These are phyloP conservation scores for Wolfiporia cocos DNA, from an alignment of 1,284 basidiomycete species.

Conservation along the genomic window DNA sequence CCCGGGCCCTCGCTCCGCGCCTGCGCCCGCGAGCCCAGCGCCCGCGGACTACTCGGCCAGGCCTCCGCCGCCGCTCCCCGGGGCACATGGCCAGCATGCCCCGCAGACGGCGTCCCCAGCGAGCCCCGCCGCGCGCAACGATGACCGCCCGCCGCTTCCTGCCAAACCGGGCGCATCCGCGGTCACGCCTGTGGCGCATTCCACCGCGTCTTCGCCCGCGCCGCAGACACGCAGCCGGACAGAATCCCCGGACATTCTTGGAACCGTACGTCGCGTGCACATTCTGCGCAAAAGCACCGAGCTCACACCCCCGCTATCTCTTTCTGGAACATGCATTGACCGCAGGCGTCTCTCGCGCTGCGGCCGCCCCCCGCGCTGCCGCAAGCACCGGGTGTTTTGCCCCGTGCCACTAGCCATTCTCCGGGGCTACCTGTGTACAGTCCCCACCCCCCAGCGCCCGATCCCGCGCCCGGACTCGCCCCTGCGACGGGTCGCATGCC, in stretches of 20 bases:
- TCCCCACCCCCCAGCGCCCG: slow-evolving; percentile 13
- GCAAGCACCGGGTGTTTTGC: slow-evolving; percentile 14
- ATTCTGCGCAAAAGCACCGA: too few relatives aligned
- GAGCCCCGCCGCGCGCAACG: slow-evolving; percentile 11
- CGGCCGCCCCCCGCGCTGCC: slow-evolving; percentile 36
- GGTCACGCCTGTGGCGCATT: slow-evolving; percentile 5
- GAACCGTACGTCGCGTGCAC: slow-evolving; percentile 15
- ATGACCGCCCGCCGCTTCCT: slow-evolving; percentile 38
- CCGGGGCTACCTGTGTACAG: slow-evolving; percentile 21
- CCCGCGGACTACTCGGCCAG: slow-evolving; percentile 24
- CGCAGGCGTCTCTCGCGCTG: slow-evolving; percentile 26
- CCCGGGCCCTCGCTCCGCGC: slow-evolving; percentile 16
- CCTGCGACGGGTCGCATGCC: slow-evolving; percentile 10
- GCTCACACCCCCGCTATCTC: too few relatives aligned
- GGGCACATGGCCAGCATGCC: slow-evolving; percentile 13
- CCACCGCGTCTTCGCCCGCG: slow-evolving; percentile 19
- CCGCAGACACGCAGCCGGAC: slow-evolving; percentile 7
- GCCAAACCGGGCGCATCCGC: slow-evolving; percentile 35
- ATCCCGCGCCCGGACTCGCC: slow-evolving; percentile 8
- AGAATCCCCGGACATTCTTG: slow-evolving; percentile 10
- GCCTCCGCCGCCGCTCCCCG: slow-evolving; percentile 27
- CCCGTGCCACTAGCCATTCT: slow-evolving; percentile 13
- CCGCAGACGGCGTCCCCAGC: slow-evolving; percentile 17
- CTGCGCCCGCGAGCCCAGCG: slow-evolving; percentile 13
- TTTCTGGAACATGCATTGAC: too few relatives aligned